phyloP scores from a whole-genome alignment of 768 basidiomycete genomes.

The Kwoniella bestiolae region DNA sequence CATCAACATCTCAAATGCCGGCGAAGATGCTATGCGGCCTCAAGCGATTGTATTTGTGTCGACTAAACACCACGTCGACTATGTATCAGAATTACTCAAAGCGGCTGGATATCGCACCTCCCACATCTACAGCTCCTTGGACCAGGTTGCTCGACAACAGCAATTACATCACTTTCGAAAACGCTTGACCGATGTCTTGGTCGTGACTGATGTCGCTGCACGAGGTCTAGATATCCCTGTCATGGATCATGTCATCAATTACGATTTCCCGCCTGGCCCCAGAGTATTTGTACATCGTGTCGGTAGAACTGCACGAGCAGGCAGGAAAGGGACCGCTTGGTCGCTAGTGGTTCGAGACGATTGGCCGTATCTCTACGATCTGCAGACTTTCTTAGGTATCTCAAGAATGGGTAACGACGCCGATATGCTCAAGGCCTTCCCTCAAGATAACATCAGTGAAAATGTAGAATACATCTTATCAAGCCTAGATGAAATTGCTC shows the following conservation, averaged over 20 bases:
- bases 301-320: conserved; percentile 93
- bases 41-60: conserved; percentile 94
- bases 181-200: conserved; percentile 77
- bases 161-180: conserved; percentile 91
- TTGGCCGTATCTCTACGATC: conserved; percentile 85
- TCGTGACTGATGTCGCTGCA: conserved; percentile 97
- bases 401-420: conserved; percentile 63
- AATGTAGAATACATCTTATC: conserved; percentile 74
- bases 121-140: conserved; percentile 92
- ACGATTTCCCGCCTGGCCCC: conserved; percentile 93
- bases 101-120: conserved; percentile 86
- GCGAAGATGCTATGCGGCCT: conserved; percentile 37
- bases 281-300: conserved; percentile 95
- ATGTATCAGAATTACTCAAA: conserved; percentile 75
- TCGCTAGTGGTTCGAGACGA: conserved; percentile 85
- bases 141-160: conserved; percentile 82
- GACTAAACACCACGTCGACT: conserved; percentile 99
- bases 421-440: conserved; percentile 70
- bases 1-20: conserved; percentile 58
- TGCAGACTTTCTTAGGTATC: conserved; percentile 80
- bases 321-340: conserved; percentile 94
- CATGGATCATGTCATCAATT: conserved; percentile 95
- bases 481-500: conserved; percentile 58
- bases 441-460: conserved; percentile 76
- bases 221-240: conserved; percentile 97